A percentile compares a stretch with the other conserved stretches of the same genome.
Conservation (phyloP, 1,139 yeast species). For the Zygosaccharomyces pseudobailii region DNA sequence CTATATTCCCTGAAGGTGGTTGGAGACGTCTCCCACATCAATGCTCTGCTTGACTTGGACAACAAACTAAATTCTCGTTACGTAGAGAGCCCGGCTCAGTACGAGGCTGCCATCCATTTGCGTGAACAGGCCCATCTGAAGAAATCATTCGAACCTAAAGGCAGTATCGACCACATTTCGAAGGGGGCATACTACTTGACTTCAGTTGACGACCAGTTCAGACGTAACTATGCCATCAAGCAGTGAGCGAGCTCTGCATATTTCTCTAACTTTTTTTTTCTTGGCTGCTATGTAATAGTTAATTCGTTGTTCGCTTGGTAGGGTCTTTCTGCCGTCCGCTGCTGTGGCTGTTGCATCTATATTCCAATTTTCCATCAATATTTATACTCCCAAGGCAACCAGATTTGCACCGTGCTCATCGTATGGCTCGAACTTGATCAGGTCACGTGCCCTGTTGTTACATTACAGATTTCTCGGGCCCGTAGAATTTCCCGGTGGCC, state of each 20-base stretch:
- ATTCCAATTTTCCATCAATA: neutral
- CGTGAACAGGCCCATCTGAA: slow-evolving; percentile 88
- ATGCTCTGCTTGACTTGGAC: slow-evolving; percentile 62
- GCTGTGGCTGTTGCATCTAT: neutral
- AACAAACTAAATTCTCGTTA: slow-evolving; percentile 64
- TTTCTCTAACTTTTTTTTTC: neutral
- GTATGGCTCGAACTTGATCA: too few species aligned
- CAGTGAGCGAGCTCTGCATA: slow-evolving; percentile 35
- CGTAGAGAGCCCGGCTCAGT: slow-evolving; percentile 68
- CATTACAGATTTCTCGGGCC: too few species aligned
- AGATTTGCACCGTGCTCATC: too few species aligned
- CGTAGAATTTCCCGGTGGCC: too few species aligned
- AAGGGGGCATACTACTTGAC: slow-evolving; percentile 81
- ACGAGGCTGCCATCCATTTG: slow-evolving; percentile 72
- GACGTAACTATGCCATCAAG: slow-evolving; percentile 71
- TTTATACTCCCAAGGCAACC: too few species aligned
- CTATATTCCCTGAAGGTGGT: slow-evolving; percentile 73
- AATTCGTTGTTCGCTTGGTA: neutral
- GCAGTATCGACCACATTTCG: slow-evolving; percentile 65
- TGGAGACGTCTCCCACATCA: slow-evolving; percentile 74
- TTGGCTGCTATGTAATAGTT: neutral
- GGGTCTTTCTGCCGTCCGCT: neutral
- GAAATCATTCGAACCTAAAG: slow-evolving; percentile 73
- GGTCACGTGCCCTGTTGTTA: too few species aligned
- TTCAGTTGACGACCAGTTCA: slow-evolving; percentile 81